These are phyloP conservation scores for Hyphodiscus hymeniophilus DNA, from an alignment of 495 filamentous ascomycete genomes.

Conservation along the genomic window DNA sequence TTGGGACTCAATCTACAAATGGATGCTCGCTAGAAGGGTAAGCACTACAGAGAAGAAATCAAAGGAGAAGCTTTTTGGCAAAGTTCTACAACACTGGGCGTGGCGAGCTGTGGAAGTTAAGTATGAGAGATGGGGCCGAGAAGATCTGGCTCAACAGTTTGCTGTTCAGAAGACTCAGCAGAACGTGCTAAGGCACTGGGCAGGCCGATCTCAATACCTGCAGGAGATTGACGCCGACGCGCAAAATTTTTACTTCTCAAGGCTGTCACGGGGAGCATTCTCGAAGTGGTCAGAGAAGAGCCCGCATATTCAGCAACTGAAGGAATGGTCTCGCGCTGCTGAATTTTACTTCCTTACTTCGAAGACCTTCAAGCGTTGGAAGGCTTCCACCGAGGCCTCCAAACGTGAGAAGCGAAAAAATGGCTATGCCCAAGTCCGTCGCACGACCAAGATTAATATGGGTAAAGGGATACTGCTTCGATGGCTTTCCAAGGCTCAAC, in stretches of 20 bases:
- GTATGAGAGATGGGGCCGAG: conserved; percentile 11
- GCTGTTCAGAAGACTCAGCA: conserved; percentile 8
- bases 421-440: conserved; percentile 50
- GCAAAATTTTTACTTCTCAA: conserved; percentile 44
- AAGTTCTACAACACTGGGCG: conserved; percentile 8
- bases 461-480: conserved; percentile 34
- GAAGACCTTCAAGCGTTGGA: conserved; percentile 47
- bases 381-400: conserved; percentile 38
- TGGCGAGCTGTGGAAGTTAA: neutral
- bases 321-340: conserved; percentile 46
- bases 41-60: neutral
- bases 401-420: conserved; percentile 47
- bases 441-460: conserved; percentile 50
- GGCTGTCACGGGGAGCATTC: conserved; percentile 39
- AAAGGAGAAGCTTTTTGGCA: neutral
- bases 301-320: conserved; percentile 38
- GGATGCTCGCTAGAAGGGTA: conserved; percentile 7
- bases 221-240: conserved; percentile 42
- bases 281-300: conserved; percentile 37
- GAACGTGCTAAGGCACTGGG: conserved; percentile 35
- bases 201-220: conserved; percentile 31
- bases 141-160: conserved; percentile 12
- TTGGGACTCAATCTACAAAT: conserved; percentile 11
- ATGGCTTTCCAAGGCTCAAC: conserved; percentile 39
- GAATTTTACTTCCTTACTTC: conserved; percentile 51